A percentile compares a stretch with the other conserved stretches of the same genome.
These are phyloP conservation scores for Protomyces gravidus DNA, from an alignment of 1,139 yeast genomes.

Conservation along the genomic window DNA sequence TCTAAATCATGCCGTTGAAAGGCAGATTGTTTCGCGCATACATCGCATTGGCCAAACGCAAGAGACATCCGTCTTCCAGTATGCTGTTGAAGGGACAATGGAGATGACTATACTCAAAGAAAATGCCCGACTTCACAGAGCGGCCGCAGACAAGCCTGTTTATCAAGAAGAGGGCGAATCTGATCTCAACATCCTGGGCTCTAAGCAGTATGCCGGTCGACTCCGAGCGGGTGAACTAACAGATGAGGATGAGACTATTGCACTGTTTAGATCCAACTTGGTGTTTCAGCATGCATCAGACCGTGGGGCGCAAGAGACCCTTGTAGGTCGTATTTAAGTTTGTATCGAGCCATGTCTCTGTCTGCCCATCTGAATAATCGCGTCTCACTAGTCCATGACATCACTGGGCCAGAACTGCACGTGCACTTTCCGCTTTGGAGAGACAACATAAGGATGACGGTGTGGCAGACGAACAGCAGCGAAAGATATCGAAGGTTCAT, in stretches of 20 bases:
- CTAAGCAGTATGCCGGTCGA: not conserved
- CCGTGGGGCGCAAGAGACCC: not conserved
- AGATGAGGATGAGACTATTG: not conserved
- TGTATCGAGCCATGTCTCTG: no score
- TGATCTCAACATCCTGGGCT: not conserved
- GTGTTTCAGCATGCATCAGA: not conserved
- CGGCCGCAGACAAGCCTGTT: not conserved
- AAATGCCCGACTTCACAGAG: not conserved
- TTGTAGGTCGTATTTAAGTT: no score
- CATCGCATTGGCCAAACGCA: conserved; percentile 85
- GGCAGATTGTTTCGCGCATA: conserved; percentile 86
- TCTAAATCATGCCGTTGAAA: conserved; percentile 78
- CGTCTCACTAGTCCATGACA: not conserved
- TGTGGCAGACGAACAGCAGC: no score
- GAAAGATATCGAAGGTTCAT: no score
- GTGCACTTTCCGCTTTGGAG: no score
- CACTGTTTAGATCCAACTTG: not conserved
- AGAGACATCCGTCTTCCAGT: conserved; percentile 85
- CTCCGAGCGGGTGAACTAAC: not conserved
- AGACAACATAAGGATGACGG: no score
- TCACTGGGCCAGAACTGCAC: not conserved
- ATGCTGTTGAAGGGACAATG: conserved; percentile 76
- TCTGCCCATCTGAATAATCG: not conserved
- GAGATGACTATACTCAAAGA: conserved; percentile 70
- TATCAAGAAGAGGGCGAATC: no score